phyloP scores from a whole-genome alignment of 257 asterid species.

The Schizonepeta tenuifolia region DNA sequence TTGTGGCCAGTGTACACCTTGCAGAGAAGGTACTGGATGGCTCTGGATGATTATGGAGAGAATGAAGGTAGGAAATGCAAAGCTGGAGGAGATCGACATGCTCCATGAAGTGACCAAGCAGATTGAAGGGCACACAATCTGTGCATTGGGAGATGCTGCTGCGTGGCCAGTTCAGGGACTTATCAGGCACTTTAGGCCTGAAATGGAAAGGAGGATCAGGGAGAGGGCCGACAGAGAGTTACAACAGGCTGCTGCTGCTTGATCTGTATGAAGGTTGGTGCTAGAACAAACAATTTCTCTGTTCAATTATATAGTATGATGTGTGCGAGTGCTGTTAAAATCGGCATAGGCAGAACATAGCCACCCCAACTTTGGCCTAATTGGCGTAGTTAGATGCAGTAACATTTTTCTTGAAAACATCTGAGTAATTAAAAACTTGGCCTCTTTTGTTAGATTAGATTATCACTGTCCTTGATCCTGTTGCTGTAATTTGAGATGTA shows the following conservation, averaged over 20 bases:
- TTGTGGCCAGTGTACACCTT: constrained; percentile 98
- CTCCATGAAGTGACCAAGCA: constrained; percentile 98
- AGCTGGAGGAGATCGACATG: constrained; percentile 97
- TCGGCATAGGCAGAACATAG: background rate
- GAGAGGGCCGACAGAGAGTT: constrained; percentile 93
- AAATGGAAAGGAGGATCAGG: constrained; percentile 90
- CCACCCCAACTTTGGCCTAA: background rate
- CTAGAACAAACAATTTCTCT: background rate
- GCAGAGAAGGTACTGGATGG: constrained; percentile 99
- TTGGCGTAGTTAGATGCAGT: too few relatives aligned
- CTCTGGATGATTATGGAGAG: constrained; percentile 99
- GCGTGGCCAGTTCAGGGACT: constrained; percentile 99
- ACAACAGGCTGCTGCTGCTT: constrained; percentile 77
- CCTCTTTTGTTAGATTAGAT: background rate
- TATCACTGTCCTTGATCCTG: background rate
- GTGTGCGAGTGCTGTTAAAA: background rate
- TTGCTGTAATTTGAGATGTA: background rate
- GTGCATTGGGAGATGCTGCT: constrained; percentile 99
- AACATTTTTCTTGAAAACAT: background rate
- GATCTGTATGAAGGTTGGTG: constrained; percentile 53
- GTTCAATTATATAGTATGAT: background rate
- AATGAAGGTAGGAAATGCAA: constrained; percentile 96
- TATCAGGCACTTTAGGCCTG: constrained; percentile 96
- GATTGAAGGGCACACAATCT: constrained; percentile 99
- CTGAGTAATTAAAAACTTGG: background rate